phyloP scores from a whole-genome alignment of 768 basidiomycete genomes.

The Panellus pusillus region DNA sequence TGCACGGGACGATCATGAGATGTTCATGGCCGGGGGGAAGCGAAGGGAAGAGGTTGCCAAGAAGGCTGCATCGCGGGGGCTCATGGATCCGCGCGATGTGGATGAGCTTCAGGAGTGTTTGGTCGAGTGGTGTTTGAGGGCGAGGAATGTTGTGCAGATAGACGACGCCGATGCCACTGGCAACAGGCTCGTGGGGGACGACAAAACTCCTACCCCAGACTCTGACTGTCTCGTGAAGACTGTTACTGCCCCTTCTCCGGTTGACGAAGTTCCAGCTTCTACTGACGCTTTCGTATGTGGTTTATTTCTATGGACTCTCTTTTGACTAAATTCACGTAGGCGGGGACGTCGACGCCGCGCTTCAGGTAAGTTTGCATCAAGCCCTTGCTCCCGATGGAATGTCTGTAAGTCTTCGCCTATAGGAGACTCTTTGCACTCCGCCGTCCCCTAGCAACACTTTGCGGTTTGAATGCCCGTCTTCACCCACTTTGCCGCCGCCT shows the following conservation, averaged over 20 bases:
- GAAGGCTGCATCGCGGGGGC: constrained; percentile 33
- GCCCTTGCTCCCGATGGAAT: background rate
- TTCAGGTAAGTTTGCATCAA: background rate
- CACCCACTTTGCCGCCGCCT: constrained; percentile 9
- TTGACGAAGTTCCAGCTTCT: background rate
- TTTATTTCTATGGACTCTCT: background rate
- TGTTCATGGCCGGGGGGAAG: constrained; percentile 2
- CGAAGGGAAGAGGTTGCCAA: background rate
- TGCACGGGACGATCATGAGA: constrained; percentile 27
- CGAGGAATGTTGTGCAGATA: constrained; percentile 15
- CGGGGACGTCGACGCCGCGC: background rate
- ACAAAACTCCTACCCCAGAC: constrained; percentile 14
- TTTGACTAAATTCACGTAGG: background rate
- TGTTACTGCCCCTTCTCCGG: background rate
- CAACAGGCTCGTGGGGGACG: constrained; percentile 10
- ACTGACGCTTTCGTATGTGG: background rate
- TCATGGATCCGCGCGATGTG: constrained; percentile 43
- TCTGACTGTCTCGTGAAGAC: background rate
- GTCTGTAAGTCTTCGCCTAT: background rate
- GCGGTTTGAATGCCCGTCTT: background rate
- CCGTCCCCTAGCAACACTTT: constrained; percentile 12
- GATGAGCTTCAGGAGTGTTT: constrained; percentile 35
- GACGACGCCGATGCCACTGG: constrained; percentile 6
- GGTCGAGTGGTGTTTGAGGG: constrained; percentile 45
- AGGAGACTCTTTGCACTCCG: constrained; percentile 3